Evolutionary conservation across 805 yeast species (phyloP).

Genomic region (Pichia kluyveri): DNA sequence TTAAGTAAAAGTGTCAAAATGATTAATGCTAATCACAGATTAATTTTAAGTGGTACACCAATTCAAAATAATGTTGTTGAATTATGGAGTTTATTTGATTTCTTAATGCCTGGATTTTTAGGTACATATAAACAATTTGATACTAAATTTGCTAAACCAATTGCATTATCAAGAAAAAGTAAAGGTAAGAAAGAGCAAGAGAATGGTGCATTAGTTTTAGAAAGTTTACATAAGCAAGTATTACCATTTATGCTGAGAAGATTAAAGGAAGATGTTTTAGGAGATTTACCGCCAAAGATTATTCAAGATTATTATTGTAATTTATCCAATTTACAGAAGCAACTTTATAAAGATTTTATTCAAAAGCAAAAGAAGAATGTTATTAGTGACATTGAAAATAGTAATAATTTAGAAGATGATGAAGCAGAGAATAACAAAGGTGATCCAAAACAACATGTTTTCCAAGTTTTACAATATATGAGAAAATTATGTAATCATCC

Average conservation of each 20-base stretch:
- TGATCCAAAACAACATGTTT: slow-evolving; percentile 74
- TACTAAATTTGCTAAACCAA: slow-evolving; percentile 95
- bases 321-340: slow-evolving; percentile 80
- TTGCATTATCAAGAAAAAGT: slow-evolving; percentile 84
- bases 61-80: slow-evolving; percentile 95
- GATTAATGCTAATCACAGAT: slow-evolving; percentile 77
- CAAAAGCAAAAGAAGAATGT: slow-evolving; percentile 72
- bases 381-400: slow-evolving; percentile 48
- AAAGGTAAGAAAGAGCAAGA: slow-evolving; percentile 93
- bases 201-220: slow-evolving; percentile 92
- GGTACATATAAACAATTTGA: slow-evolving; percentile 93
- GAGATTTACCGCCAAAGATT: slow-evolving; percentile 95
- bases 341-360: slow-evolving; percentile 82
- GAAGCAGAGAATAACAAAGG: slow-evolving; percentile 17
- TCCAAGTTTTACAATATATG: slow-evolving; percentile 97
- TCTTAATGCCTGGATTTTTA: slow-evolving; percentile 96
- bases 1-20: slow-evolving; percentile 81
- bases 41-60: slow-evolving; percentile 93
- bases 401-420: slow-evolving; percentile 4
- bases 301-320: slow-evolving; percentile 98
- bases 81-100: slow-evolving; percentile 95
- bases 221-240: slow-evolving; percentile 92
- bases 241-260: slow-evolving; percentile 94
- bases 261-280: slow-evolving; percentile 88
- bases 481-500: slow-evolving; percentile 96